phyloP scores from a whole-genome alignment of 148 eudicot genomes.

The Heliamphora exappendiculata region DNA sequence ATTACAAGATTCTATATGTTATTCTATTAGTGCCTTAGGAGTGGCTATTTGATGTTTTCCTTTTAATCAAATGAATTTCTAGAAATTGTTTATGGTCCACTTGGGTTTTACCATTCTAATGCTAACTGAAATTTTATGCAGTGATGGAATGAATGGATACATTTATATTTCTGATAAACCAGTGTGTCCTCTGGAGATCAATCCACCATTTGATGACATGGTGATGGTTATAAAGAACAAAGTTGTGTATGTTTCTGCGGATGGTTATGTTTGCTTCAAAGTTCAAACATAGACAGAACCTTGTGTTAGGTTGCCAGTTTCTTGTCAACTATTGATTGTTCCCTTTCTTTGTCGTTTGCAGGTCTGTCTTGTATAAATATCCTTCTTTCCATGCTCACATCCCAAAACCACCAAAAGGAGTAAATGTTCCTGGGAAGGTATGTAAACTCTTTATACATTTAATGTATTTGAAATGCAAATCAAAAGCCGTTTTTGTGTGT shows the following conservation, averaged over 20 bases:
- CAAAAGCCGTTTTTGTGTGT: background rate
- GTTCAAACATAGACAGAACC: background rate
- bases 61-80: background rate
- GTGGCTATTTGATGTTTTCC: background rate
- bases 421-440: slow-evolving; percentile 20
- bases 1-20: background rate
- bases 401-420: slow-evolving; percentile 22
- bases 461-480: background rate
- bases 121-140: slow-evolving; percentile 13
- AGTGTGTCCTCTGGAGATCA: slow-evolving; percentile 12
- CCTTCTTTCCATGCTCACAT: slow-evolving; percentile 30
- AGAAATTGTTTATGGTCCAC: background rate
- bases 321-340: background rate
- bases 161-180: slow-evolving; percentile 17
- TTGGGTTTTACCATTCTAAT: background rate
- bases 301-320: background rate
- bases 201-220: slow-evolving; percentile 22
- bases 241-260: slow-evolving; percentile 23
- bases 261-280: slow-evolving; percentile 8
- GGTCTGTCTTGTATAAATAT: slow-evolving; percentile 23
- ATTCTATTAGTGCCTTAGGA: background rate
- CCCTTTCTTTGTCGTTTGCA: slow-evolving; percentile 11
- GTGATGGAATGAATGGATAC: slow-evolving; percentile 22
- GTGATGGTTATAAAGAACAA: slow-evolving; percentile 16
- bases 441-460: background rate